Evolutionary conservation across 2,329 filamentous ascomycete genomes (phyloP), one percentile per base, ranked within the genome.

Genomic region (Ilyonectria sp.): DNA sequence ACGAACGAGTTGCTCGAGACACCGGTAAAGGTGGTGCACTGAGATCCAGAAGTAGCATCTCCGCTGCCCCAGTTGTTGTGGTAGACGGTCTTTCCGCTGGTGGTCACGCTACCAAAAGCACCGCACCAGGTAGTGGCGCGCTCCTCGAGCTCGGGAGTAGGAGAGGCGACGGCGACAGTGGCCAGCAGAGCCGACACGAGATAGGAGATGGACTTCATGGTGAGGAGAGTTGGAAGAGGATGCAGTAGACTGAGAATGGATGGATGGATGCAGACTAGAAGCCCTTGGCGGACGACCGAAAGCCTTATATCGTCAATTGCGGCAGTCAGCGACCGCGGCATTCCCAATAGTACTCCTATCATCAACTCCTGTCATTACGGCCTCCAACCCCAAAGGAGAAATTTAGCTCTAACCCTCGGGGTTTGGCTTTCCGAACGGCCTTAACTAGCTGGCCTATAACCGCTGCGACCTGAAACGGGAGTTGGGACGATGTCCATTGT

Each of bases 61-160:
- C 67, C 73, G 50, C 79, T 58, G 29, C 85, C 85, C 86, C 86
- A 88, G 70, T 86, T 84, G 77, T 87, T 83, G 74, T 87, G 85
- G 78, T 86, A 87, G 61, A 88, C 71, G 52, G 80, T 86, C 76
- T 84, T 87, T 46, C 76, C 78, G 37, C 81, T 82, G 0, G 79
- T 80, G 1, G 75, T 71, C 15, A 77, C 62, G 6, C 79, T 78
- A 44, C 75, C 83, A 68, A 76, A 86, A 67, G 82, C 77, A 17
- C 78, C 83, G 65, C 84, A 86, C 72, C 74, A 74, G 56, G 74
- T 72, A 4, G 74, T 74, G 52, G 77, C 78, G 31, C 81, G 77
- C 70, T 81, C 79, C 35, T 80, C 75, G 52, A 81, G 57, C 15
- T 73, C 70, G 21, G 76, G 73, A n/a, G 76, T 75, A 13, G 79